A percentile compares a stretch with the other conserved stretches of the same genome.
Conservation (phyloP, 805 yeast genomes). For the Barnettozyma sucrosica region DNA sequence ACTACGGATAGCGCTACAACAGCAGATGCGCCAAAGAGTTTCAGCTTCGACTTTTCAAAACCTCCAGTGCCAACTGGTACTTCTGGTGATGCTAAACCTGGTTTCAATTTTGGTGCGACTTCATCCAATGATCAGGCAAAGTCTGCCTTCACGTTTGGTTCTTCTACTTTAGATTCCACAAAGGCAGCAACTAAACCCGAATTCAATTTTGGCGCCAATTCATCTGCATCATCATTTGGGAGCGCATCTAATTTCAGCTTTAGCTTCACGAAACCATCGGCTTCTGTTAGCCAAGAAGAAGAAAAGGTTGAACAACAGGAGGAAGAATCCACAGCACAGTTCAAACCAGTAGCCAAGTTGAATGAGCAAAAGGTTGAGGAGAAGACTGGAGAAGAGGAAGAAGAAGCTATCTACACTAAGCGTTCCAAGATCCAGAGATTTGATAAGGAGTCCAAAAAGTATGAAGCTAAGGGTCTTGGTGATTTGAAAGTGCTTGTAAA, state of each 20-base stretch:
- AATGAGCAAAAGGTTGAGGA: conserved; percentile 44
- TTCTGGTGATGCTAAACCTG: conserved; percentile 11
- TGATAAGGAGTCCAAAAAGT: conserved; percentile 45
- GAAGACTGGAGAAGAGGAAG: conserved; percentile 83
- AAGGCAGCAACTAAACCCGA: conserved; percentile 2
- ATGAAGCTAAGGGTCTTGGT: conserved; percentile 71
- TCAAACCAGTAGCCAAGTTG: conserved; percentile 37
- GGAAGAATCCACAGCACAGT: conserved; percentile 44
- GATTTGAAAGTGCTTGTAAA: conserved; percentile 68
- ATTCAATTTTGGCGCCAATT: conserved; percentile 5
- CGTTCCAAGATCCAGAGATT: conserved; percentile 67
- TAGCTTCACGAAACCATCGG: conserved; percentile 18
- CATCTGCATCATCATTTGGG: conserved; percentile 26
- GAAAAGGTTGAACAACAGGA: conserved; percentile 32
- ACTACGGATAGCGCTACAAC: neutral
- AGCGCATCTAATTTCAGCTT: conserved; percentile 23
- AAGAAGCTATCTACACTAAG: conserved; percentile 55
- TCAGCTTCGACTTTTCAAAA: conserved; percentile 3
- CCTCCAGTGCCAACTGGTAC: conserved; percentile 18
- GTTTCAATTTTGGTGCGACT: conserved; percentile 14
- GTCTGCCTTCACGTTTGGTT: conserved; percentile 29
- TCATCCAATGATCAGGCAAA: conserved; percentile 7
- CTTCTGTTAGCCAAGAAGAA: conserved; percentile 13
- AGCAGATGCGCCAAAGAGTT: conserved; percentile 5
- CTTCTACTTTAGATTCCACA: conserved; percentile 10